Percentiles rank a stretch among this genome's conserved stretches.
phyloP scores from a whole-genome alignment of 345 rosid species.

The Jatropha curcas region DNA sequence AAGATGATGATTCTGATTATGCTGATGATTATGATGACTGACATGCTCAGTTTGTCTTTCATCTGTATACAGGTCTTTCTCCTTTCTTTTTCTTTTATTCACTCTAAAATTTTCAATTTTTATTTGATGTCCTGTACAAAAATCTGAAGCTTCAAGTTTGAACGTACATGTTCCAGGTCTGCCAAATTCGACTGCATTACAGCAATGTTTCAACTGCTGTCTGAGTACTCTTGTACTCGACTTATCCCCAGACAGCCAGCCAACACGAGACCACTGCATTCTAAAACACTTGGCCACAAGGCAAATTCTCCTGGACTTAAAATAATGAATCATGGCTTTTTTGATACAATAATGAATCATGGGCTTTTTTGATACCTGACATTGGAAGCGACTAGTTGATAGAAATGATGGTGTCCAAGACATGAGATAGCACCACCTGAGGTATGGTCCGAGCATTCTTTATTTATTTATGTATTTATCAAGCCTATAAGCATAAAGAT shows the following conservation, averaged over 20 bases:
- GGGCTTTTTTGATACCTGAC: too few relatives aligned
- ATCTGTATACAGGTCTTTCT: slow-evolving; percentile 1
- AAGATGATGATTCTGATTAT: slow-evolving; percentile 58
- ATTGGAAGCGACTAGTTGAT: background rate
- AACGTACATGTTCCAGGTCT: background rate
- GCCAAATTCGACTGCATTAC: background rate
- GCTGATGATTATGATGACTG: slow-evolving; percentile 23
- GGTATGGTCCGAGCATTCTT: background rate
- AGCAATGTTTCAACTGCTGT: background rate
- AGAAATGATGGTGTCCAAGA: background rate
- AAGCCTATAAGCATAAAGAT: background rate
- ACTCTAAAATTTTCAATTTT: background rate
- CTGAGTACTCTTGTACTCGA: background rate
- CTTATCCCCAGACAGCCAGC: background rate
- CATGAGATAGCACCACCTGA: background rate
- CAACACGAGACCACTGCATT: background rate
- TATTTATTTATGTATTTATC: too few relatives aligned
- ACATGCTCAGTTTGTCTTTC: background rate
- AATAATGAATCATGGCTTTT: too few relatives aligned
- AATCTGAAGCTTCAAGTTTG: background rate
- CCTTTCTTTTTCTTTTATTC: background rate
- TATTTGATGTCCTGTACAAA: background rate
- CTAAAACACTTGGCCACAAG: background rate
- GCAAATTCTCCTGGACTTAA: background rate
- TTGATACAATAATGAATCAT: too few relatives aligned